Evolutionary conservation across 2,329 filamentous ascomycete species (phyloP).

Genomic region (Xylariaceae sp.): DNA sequence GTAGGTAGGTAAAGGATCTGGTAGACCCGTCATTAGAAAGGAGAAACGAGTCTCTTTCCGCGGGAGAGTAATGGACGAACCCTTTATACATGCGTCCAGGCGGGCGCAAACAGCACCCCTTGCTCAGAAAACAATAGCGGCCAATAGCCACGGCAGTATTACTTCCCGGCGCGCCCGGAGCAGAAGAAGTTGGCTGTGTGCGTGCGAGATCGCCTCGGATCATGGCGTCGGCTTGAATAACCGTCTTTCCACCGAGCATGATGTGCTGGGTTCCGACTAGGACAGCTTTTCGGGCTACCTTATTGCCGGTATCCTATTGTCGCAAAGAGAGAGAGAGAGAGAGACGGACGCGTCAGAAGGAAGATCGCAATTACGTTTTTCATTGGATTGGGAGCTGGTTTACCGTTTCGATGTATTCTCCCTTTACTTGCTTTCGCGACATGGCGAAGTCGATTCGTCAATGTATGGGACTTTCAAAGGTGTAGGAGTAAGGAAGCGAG

Average conservation of each 20-base stretch:
- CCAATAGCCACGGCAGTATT: constrained; percentile 78
- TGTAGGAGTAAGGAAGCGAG: background rate
- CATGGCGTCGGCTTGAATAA: constrained; percentile 92
- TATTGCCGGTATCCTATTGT: constrained; percentile 90
- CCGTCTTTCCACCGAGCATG: constrained; percentile 90
- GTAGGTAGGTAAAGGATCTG: constrained; percentile 69
- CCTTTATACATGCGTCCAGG: constrained; percentile 79
- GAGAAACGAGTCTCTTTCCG: background rate
- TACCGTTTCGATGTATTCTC: constrained; percentile 97
- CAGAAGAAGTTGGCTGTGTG: constrained; percentile 43
- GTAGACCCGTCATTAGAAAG: background rate
- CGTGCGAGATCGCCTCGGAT: constrained; percentile 83
- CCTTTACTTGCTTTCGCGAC: constrained; percentile 73
- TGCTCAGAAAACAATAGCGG: constrained; percentile 82
- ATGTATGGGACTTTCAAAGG: background rate
- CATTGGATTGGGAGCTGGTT: constrained; percentile 22
- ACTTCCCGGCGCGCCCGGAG: constrained; percentile 38
- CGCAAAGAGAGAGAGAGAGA: background rate
- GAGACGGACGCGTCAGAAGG: constrained; percentile 6
- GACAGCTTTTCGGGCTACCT: constrained; percentile 85
- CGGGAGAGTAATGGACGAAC: constrained; percentile 25
- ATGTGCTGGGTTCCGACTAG: constrained; percentile 97
- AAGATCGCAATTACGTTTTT: background rate
- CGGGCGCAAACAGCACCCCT: constrained; percentile 71
- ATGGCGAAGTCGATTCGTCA: constrained; percentile 38